A percentile compares a stretch with the other conserved stretches of the same genome.
Evolutionary conservation across 805 yeast genomes (phyloP).

Genomic region (Kodamaea neixiangensis): DNA sequence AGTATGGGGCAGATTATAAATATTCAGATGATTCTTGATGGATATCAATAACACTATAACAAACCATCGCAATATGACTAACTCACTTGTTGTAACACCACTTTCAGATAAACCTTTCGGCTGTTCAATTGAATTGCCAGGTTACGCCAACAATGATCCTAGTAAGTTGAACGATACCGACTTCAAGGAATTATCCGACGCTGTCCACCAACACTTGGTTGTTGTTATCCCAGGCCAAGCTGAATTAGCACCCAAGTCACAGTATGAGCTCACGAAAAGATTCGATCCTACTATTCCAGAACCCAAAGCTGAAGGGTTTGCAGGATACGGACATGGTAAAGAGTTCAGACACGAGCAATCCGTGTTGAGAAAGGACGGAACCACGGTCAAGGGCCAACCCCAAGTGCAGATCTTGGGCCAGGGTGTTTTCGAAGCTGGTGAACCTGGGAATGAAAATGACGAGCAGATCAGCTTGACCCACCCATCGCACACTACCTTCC

Average conservation of each 20-base stretch:
- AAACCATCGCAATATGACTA: neutral
- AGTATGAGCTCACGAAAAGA: constrained; percentile 71
- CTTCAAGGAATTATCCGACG: constrained; percentile 60
- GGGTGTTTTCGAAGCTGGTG: constrained; percentile 60
- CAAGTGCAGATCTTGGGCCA: constrained; percentile 91
- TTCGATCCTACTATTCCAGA: constrained; percentile 69
- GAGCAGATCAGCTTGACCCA: constrained; percentile 66
- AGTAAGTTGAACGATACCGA: constrained; percentile 64
- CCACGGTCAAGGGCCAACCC: constrained; percentile 77
- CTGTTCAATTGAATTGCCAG: constrained; percentile 65
- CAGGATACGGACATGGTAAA: constrained; percentile 83
- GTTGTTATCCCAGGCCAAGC: constrained; percentile 73
- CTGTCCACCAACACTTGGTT: constrained; percentile 69
- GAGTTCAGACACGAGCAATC: constrained; percentile 55
- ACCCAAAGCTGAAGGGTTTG: constrained; percentile 38
- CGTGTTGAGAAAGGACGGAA: constrained; percentile 78
- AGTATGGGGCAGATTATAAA: no score
- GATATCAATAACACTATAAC: neutral
- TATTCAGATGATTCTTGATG: neutral
- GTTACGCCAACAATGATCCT: constrained; percentile 69
- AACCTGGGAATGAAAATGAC: constrained; percentile 61
- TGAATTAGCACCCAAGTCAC: constrained; percentile 70
- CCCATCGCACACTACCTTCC: constrained; percentile 83
- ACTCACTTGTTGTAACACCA: constrained; percentile 40
- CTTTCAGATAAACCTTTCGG: constrained; percentile 61